Evolutionary conservation across 768 basidiomycete species (phyloP).

Genomic region (Astraeus odoratus): DNA sequence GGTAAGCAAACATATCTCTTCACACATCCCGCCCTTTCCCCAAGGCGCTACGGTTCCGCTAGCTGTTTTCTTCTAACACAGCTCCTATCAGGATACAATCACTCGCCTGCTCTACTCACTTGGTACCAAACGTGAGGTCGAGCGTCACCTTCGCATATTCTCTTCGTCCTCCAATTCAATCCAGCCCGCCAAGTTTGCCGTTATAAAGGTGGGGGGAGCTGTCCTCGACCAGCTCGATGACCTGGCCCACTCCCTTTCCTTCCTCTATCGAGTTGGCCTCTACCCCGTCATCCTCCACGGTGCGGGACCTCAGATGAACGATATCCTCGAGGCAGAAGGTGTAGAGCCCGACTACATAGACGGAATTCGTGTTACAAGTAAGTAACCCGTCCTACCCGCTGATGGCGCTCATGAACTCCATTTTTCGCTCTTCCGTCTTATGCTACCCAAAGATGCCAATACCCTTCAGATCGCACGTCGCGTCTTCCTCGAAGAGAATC

Average conservation of each 20-base stretch:
- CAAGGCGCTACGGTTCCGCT: too few relatives aligned
- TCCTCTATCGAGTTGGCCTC: slow-evolving; percentile 94
- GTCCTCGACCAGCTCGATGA: slow-evolving; percentile 91
- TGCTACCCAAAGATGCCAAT: slow-evolving; percentile 61
- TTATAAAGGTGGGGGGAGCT: slow-evolving; percentile 97
- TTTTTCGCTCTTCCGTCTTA: background rate
- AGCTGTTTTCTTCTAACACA: background rate
- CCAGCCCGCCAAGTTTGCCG: slow-evolving; percentile 91
- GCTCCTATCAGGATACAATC: slow-evolving; percentile 75
- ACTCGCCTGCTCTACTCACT: slow-evolving; percentile 94
- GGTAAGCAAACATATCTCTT: slow-evolving; percentile 32
- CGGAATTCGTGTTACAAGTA: slow-evolving; percentile 94
- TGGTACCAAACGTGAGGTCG: slow-evolving; percentile 95
- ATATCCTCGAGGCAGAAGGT: slow-evolving; percentile 87
- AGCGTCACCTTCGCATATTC: slow-evolving; percentile 97
- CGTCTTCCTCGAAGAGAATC: slow-evolving; percentile 96
- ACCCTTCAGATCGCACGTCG: slow-evolving; percentile 92
- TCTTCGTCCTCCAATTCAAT: slow-evolving; percentile 87
- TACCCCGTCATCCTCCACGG: slow-evolving; percentile 97
- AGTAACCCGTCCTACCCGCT: slow-evolving; percentile 16
- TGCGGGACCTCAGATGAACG: slow-evolving; percentile 91
- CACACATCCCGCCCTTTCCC: too few relatives aligned
- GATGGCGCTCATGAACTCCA: background rate
- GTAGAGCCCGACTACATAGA: slow-evolving; percentile 96
- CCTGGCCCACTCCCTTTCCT: slow-evolving; percentile 90